phyloP scores from a whole-genome alignment of 164 flowering plant genomes.

The Vitis vinifera region ASM3070453v1 NC_081807.1:18991501-18992000 shows the following conservation, averaged over 20 bases:
- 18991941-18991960: slow-evolving; percentile 32
- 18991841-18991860: slow-evolving; percentile 28
- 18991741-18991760: slow-evolving; percentile 52
- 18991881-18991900: slow-evolving; percentile 46
- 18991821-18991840: slow-evolving; percentile 27
- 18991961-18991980: too few relatives aligned
- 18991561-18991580: too few relatives aligned
- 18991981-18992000: slow-evolving; percentile 6
- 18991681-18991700: slow-evolving; percentile 19
- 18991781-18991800: slow-evolving; percentile 36
- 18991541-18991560: too few relatives aligned
- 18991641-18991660: too few relatives aligned
- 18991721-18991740: slow-evolving; percentile 57
- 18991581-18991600: too few relatives aligned
- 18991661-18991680: slow-evolving; percentile 35
- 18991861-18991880: slow-evolving; percentile 53
- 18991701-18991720: slow-evolving; percentile 38
- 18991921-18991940: slow-evolving; percentile 18
- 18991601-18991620: too few relatives aligned
- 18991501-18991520: too few relatives aligned
- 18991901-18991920: slow-evolving; percentile 49
- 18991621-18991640: too few relatives aligned
- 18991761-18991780: slow-evolving; percentile 29
- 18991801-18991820: too few relatives aligned
- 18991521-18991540: too few relatives aligned